Evolutionary conservation across 257 asterid genomes (phyloP), one percentile per base, ranked within the genome.

Genomic region (Leonotis leonurus): DNA sequence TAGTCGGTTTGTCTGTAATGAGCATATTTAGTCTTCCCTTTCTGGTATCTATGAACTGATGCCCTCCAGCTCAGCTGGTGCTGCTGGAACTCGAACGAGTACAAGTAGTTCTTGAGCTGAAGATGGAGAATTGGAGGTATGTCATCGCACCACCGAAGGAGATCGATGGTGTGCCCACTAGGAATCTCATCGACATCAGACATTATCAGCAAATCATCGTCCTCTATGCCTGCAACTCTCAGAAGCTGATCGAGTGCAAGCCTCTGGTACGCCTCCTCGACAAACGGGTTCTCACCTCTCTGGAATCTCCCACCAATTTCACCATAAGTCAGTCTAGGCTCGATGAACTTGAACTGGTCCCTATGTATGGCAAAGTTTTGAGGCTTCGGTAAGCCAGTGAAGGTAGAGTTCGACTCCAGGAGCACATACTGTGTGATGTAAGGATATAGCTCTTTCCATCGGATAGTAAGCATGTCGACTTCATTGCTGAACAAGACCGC

Each of bases 181-280:
- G 80, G 83, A 17, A 74, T 74, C 58, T 78, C 80, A 33, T 78
- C 80, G 3, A 68, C 81, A 18, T 78, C 83, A 0, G 78, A 74
- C 80, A 78, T 74, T 10, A 74, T 71, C 13, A 74, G 62, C 54
- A 78, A 26, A 46, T 78, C 84, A 41, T 78, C 84, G 1, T 75
- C 81, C 18, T 78, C 76, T 24, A 78, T 78, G 0, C 84, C 84
- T 0, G 81, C 81, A 0, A 68, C 62, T 39, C 58, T 53, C 2
- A 78, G 58, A 8, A 78, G 80, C 57, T 59, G 72, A 63, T 78
- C 80, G 0, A 78, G 62, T 3, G 83, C 80, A 1, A 68, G 70
- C 0, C 83, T 61, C 10, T 78, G 83, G 37, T 46, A 68, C 0
- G 75, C 78, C 65, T 78, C 83, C 64, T 78, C 83, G 0, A 78